Evolutionary conservation across 208 protist genomes (phyloP), one percentile per base, ranked within the genome.

Genomic region (Jaenimonas drosophilae): DNA sequence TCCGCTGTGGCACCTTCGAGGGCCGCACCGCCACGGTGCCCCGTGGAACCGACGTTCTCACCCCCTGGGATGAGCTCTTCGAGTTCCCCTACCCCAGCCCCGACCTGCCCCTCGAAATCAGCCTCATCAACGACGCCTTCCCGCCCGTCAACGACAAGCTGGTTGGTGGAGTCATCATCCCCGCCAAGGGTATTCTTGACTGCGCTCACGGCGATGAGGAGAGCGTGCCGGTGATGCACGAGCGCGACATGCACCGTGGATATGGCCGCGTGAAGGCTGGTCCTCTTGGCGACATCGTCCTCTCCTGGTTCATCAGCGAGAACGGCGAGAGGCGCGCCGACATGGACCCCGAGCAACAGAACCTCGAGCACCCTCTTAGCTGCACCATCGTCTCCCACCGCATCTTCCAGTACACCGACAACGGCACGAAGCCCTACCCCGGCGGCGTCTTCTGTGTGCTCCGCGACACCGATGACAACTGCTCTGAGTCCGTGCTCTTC

Each of bases 321-420:
- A 55, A 71, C 34, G 79, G 64, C 32, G 54, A 85, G 16, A 70
- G 85, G 4, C 34, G 47, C 34, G 42, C 20, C 6, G 46, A 31
- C 6, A 57, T 57, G 26, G 43, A 65, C 17, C 49, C 76, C 9
- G 72, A 70, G 53, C 54, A 70, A 39, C 66, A 84, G 60, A 79
- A 68, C 44, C 72, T 93, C 38, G 70, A 74, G 17, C 30, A 67
- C 24, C 69, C 84, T n/a, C 56, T 89, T 50, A 49, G 59, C 36
- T 93, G 84, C 50, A 73, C 58, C 11, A 77, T 93, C 51, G 75
- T 89, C 7, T 71, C 68, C n/a, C 79, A 82, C 49, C 76, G 68
- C 47, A 45, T 93, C n/a, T 88, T 88, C 62, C 84, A 93, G 66
- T 93, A 87, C 69, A 88, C 79, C 7, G 84, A 93, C 59, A 81